Evolutionary conservation across 148 eudicot genomes (phyloP).

Genomic region (Nyssa sinensis): DNA sequence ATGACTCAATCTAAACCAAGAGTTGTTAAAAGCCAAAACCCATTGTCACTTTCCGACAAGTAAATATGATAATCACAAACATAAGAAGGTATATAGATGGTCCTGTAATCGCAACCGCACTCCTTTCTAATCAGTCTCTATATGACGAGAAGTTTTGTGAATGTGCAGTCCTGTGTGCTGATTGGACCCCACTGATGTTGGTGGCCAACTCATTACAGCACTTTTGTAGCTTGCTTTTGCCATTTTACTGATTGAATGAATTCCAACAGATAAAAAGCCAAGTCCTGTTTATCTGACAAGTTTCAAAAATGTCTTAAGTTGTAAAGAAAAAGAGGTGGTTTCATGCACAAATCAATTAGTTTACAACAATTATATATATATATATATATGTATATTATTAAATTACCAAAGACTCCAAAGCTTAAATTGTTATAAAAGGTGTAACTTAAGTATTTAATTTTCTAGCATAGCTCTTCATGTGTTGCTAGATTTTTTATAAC

Average conservation of each 20-base stretch:
- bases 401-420: too few relatives aligned
- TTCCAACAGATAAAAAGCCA: neutral
- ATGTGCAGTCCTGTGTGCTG: constrained; percentile 17
- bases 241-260: constrained; percentile 2
- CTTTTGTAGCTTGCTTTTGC: neutral
- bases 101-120: constrained; percentile 8
- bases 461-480: too few relatives aligned
- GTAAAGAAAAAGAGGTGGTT: neutral
- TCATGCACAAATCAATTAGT: too few relatives aligned
- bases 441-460: too few relatives aligned
- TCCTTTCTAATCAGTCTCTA: neutral
- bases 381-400: too few relatives aligned
- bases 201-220: constrained; percentile 12
- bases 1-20: constrained; percentile 45
- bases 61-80: neutral
- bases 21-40: constrained; percentile 27
- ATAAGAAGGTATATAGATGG: neutral
- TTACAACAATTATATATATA: too few relatives aligned
- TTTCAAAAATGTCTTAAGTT: neutral
- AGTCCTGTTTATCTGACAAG: neutral
- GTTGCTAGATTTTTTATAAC: too few relatives aligned
- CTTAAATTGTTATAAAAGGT: too few relatives aligned
- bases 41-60: neutral
- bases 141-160: neutral
- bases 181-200: constrained; percentile 4